These are phyloP conservation scores for Trypanosoma scelopori DNA, from an alignment of 208 protist species.

Conservation along the genomic window DNA sequence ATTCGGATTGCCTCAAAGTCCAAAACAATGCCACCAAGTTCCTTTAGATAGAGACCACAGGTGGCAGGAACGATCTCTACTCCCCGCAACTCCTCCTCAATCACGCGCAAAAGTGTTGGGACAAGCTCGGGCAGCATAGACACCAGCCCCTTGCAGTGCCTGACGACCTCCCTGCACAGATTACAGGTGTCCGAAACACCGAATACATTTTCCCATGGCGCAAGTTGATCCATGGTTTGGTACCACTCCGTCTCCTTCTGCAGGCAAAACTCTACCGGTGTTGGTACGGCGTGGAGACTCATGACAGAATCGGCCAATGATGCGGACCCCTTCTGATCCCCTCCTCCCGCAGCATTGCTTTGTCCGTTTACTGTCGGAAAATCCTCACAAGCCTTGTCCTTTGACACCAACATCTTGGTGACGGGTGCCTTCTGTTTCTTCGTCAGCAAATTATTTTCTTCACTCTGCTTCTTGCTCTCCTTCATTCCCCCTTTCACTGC, in stretches of 20 bases:
- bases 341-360: neutral
- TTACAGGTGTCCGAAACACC: constrained; percentile 35
- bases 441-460: neutral
- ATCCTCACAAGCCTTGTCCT: neutral
- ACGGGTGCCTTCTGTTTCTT: neutral
- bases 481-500: neutral
- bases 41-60: constrained; percentile 31
- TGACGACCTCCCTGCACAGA: constrained; percentile 43
- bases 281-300: neutral
- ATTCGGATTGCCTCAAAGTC: constrained; percentile 45
- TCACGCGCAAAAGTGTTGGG: constrained; percentile 36
- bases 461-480: neutral
- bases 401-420: neutral
- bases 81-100: constrained; percentile 32
- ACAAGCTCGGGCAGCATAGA: constrained; percentile 28
- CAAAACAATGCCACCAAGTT: constrained; percentile 50
- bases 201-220: constrained; percentile 50
- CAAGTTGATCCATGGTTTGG: constrained; percentile 31
- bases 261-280: constrained; percentile 38
- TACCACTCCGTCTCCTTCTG: constrained; percentile 40
- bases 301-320: neutral
- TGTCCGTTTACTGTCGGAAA: neutral
- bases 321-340: too few relatives aligned
- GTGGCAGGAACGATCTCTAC: constrained; percentile 31
- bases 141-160: constrained; percentile 38